Percentiles rank a stretch among this genome's conserved stretches.
Evolutionary conservation across 352 stramenopile species (phyloP).

Genomic region (Plasmopara halstedii): DNA sequence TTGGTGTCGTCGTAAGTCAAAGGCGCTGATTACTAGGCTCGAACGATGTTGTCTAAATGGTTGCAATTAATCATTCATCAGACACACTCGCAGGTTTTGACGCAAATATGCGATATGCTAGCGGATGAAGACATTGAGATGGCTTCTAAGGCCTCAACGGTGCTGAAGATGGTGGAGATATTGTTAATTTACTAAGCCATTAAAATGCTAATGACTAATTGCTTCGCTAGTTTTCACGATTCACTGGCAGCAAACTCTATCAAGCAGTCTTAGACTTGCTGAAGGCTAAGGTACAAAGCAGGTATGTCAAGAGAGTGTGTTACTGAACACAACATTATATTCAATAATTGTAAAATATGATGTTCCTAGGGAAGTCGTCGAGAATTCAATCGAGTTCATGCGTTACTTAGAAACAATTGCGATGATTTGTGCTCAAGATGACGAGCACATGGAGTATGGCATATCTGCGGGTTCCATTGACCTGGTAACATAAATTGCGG

Average conservation of each 20-base stretch:
- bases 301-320: conserved; percentile 16
- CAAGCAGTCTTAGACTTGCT: conserved; percentile 44
- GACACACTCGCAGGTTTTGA: conserved; percentile 39
- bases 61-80: conserved; percentile 17
- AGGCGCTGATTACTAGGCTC: not conserved
- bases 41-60: not conserved
- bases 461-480: conserved; percentile 36
- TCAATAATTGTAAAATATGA: not conserved
- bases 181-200: not conserved
- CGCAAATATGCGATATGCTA: conserved; percentile 49
- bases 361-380: conserved; percentile 23
- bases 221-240: conserved; percentile 30
- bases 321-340: not conserved
- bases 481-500: conserved; percentile 20
- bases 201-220: not conserved
- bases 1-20: conserved; percentile 38
- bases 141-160: conserved; percentile 45
- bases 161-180: conserved; percentile 47
- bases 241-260: conserved; percentile 35
- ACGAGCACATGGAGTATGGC: conserved; percentile 55
- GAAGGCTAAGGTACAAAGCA: conserved; percentile 34
- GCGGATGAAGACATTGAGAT: conserved; percentile 68
- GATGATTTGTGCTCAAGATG: conserved; percentile 44
- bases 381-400: conserved; percentile 69
- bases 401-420: conserved; percentile 71